Evolutionary conservation across 768 basidiomycete species (phyloP).

Genomic region (Suillus fuscotomentosus): DNA sequence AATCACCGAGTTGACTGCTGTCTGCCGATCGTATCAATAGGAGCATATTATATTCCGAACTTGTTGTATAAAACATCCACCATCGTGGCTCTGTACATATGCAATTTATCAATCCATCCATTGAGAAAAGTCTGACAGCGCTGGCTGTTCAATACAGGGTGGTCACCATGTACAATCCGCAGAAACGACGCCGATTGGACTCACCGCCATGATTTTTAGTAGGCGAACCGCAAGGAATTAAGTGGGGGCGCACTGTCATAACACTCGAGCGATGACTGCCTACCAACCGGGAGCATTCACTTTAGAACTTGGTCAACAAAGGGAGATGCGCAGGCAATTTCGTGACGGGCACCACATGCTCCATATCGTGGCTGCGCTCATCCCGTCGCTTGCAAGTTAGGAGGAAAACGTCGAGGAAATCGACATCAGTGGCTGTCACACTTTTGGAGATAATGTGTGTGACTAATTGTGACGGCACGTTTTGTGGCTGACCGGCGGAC

Average conservation of each 20-base stretch:
- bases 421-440: neutral
- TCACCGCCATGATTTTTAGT: neutral
- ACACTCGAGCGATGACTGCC: neutral
- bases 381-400: no score
- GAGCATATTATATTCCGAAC: neutral
- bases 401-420: neutral
- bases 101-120: neutral
- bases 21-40: neutral
- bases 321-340: neutral
- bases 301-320: neutral
- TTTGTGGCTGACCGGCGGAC: neutral
- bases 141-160: neutral
- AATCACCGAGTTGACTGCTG: neutral
- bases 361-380: neutral
- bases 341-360: neutral
- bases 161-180: neutral
- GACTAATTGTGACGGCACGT: neutral
- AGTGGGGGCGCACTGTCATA: neutral
- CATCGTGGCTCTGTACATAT: neutral
- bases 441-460: neutral
- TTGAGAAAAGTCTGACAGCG: neutral
- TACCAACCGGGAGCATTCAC: neutral
- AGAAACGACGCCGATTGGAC: neutral
- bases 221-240: neutral
- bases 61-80: neutral